phyloP scores from a whole-genome alignment of 1,284 basidiomycete species.

The Fistulinella cinereoalba region DNA sequence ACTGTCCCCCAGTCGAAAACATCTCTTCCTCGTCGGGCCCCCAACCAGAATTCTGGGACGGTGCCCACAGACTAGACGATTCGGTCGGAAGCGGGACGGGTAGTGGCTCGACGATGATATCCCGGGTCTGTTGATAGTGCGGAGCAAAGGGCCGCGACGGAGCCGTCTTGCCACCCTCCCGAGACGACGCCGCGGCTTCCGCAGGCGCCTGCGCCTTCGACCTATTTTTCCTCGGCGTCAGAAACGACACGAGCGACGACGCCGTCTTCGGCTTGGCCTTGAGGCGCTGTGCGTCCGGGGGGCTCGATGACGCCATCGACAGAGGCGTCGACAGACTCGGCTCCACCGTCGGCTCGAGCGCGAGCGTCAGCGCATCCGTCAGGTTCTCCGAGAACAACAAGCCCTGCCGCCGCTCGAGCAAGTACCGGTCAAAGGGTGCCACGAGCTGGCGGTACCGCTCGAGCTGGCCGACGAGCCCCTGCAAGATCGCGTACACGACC shows the following conservation, averaged over 20 bases:
- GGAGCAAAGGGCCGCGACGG: constrained; percentile 78
- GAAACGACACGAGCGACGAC: constrained; percentile 71
- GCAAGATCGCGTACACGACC: constrained; percentile 75
- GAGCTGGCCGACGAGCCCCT: constrained; percentile 74
- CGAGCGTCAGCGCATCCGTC: constrained; percentile 81
- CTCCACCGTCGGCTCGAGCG: constrained; percentile 58
- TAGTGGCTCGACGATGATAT: constrained; percentile 72
- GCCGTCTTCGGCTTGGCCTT: constrained; percentile 57
- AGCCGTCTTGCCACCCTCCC: constrained; percentile 40
- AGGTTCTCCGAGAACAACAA: constrained; percentile 91
- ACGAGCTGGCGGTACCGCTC: constrained; percentile 75
- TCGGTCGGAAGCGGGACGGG: constrained; percentile 53
- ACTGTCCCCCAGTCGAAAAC: constrained; percentile 51
- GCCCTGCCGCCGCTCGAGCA: constrained; percentile 85
- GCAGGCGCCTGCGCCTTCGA: constrained; percentile 32
- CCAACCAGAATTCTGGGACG: constrained; percentile 51
- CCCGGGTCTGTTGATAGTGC: constrained; percentile 80
- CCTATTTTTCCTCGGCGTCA: constrained; percentile 72
- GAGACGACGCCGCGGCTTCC: constrained; percentile 46
- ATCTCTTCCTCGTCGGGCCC: constrained; percentile 63
- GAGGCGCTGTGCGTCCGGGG: constrained; percentile 32
- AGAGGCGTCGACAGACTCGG: constrained; percentile 25
- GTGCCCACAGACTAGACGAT: constrained; percentile 59
- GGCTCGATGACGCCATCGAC: constrained; percentile 22
- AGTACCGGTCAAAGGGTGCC: constrained; percentile 79